Percentiles rank a stretch among this genome's conserved stretches.
Conservation (phyloP, 495 filamentous ascomycete genomes). For the Pyrenula aspistea region DNA sequence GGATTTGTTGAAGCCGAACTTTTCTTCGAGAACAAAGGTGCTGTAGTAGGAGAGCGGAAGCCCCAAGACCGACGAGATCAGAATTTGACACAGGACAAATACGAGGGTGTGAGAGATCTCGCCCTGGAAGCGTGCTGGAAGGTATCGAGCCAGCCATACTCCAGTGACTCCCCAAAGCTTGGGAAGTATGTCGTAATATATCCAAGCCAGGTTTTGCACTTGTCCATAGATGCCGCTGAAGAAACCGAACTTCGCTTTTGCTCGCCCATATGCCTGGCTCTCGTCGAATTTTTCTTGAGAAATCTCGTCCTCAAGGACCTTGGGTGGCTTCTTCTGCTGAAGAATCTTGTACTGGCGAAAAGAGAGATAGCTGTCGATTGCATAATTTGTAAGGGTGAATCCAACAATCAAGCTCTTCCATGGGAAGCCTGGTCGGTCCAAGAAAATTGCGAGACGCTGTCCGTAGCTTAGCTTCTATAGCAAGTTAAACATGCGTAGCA, state of each 20-base stretch:
- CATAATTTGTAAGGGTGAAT: conserved; percentile 79
- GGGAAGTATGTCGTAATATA: conserved; percentile 81
- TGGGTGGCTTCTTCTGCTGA: conserved; percentile 63
- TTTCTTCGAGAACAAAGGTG: conserved; percentile 90
- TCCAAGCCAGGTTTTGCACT: conserved; percentile 72
- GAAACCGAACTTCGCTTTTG: conserved; percentile 83
- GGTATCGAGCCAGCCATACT: conserved; percentile 54
- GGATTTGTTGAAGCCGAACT: conserved; percentile 98
- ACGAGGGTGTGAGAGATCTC: conserved; percentile 90
- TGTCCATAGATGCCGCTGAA: conserved; percentile 72
- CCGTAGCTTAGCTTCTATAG: not conserved
- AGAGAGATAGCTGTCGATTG: conserved; percentile 76
- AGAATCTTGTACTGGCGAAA: conserved; percentile 80
- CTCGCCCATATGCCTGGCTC: conserved; percentile 90
- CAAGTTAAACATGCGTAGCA: not conserved
- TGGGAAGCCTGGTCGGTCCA: conserved; percentile 86
- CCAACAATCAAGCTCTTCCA: conserved; percentile 95
- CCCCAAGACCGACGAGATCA: conserved; percentile 63
- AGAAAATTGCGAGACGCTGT: conserved; percentile 72
- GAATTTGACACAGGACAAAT: conserved; percentile 78
- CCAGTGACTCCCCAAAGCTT: conserved; percentile 82
- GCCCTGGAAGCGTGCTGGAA: conserved; percentile 68
- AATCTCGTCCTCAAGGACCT: conserved; percentile 75
- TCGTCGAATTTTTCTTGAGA: conserved; percentile 87
- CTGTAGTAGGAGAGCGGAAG: conserved; percentile 81